A percentile compares a stretch with the other conserved stretches of the same genome.
phyloP scores from a whole-genome alignment of 768 basidiomycete species.

The Pleurotus pulmonarius region DNA sequence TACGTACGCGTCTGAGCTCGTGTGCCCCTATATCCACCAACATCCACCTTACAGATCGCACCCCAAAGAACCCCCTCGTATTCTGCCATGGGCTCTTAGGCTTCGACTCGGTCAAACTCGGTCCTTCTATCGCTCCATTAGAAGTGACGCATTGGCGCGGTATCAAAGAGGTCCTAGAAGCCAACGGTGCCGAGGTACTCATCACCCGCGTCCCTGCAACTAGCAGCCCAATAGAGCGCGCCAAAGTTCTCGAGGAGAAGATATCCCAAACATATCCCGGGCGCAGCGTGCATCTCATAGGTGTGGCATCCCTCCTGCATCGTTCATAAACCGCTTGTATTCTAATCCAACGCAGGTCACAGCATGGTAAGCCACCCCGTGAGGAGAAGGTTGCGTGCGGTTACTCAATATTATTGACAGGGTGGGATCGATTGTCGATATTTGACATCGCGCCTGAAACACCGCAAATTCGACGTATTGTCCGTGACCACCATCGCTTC shows the following conservation, averaged over 20 bases:
- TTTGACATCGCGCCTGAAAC: conserved; percentile 72
- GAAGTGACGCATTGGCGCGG: conserved; percentile 97
- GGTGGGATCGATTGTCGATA: conserved; percentile 94
- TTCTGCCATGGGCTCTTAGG: conserved; percentile 96
- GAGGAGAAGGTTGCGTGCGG: neutral
- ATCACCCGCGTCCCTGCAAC: conserved; percentile 94
- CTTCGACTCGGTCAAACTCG: conserved; percentile 82
- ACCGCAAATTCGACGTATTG: conserved; percentile 74
- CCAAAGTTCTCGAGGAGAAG: conserved; percentile 80
- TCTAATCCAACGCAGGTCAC: conserved; percentile 47
- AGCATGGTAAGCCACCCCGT: conserved; percentile 47
- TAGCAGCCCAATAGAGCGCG: conserved; percentile 82
- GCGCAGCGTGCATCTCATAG: conserved; percentile 83
- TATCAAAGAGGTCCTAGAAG: conserved; percentile 87
- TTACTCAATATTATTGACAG: conserved; percentile 14
- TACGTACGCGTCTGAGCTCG: conserved; percentile 26
- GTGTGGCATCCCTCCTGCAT: conserved; percentile 27
- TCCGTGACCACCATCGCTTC: conserved; percentile 94
- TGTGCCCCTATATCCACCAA: conserved; percentile 7
- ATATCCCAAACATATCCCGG: conserved; percentile 82
- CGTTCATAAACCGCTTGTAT: conserved; percentile 5
- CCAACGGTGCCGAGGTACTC: conserved; percentile 85
- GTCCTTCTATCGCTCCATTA: conserved; percentile 70
- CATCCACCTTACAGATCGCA: conserved; percentile 46
- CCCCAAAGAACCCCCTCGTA: conserved; percentile 81